A percentile compares a stretch with the other conserved stretches of the same genome.
Evolutionary conservation across 2,329 filamentous ascomycete genomes (phyloP).

Genomic region (Sporothrix pallida): DNA sequence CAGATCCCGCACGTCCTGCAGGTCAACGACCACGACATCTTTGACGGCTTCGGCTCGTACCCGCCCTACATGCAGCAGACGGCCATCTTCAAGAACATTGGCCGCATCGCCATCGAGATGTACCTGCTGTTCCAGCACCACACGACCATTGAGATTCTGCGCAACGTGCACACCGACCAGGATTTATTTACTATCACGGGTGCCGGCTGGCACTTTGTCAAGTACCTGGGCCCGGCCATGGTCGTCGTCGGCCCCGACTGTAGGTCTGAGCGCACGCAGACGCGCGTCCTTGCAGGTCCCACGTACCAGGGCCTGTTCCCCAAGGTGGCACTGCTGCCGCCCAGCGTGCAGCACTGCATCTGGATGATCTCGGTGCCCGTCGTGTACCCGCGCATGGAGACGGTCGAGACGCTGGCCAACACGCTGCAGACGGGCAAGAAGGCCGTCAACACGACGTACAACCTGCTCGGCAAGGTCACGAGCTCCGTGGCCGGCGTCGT

Average conservation of each 20-base stretch:
- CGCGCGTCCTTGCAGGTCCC: slow-evolving; percentile 91
- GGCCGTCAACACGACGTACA: slow-evolving; percentile 94
- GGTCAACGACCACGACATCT: slow-evolving; percentile 98
- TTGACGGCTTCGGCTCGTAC: slow-evolving; percentile 96
- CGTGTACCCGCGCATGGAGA: slow-evolving; percentile 88
- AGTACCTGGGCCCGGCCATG: slow-evolving; percentile 89
- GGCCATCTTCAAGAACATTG: slow-evolving; percentile 98
- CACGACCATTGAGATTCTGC: slow-evolving; percentile 90
- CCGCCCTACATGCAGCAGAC: slow-evolving; percentile 98
- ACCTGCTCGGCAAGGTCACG: slow-evolving; percentile 92
- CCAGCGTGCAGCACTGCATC: slow-evolving; percentile 93
- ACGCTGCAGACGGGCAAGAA: slow-evolving; percentile 96
- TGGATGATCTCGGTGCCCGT: slow-evolving; percentile 94
- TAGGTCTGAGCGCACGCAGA: slow-evolving; percentile 86
- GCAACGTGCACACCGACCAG: slow-evolving; percentile 83
- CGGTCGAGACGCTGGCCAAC: slow-evolving; percentile 87
- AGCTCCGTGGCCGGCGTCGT: slow-evolving; percentile 95
- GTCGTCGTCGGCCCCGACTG: slow-evolving; percentile 90
- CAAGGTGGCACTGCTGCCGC: slow-evolving; percentile 87
- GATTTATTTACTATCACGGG: slow-evolving; percentile 97
- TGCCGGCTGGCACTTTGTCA: slow-evolving; percentile 98
- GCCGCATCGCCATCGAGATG: slow-evolving; percentile 94
- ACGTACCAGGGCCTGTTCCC: slow-evolving; percentile 98
- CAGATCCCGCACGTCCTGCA: slow-evolving; percentile 94
- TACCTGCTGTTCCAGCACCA: slow-evolving; percentile 98